A percentile compares a stretch with the other conserved stretches of the same genome.
Conservation (phyloP, 495 filamentous ascomycete genomes). For the Daldinia vernicosa region DNA sequence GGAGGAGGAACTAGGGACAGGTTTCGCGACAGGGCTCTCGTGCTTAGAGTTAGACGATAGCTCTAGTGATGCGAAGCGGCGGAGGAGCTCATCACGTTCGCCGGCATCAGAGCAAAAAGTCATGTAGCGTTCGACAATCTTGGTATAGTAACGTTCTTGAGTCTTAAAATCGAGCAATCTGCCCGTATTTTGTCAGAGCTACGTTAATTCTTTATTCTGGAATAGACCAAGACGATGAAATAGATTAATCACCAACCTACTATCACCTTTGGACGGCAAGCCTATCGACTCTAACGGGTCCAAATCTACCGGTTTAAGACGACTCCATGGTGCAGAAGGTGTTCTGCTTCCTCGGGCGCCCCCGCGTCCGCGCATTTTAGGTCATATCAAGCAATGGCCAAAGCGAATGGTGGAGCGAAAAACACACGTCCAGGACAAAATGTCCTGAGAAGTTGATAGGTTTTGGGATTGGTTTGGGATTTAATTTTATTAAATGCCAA, state of each 20-base stretch:
- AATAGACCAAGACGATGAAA: neutral
- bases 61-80: conserved; percentile 74
- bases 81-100: conserved; percentile 72
- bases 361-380: conserved; percentile 50
- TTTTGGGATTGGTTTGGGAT: neutral
- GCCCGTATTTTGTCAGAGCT: neutral
- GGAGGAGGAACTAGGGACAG: conserved; percentile 10
- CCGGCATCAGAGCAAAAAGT: conserved; percentile 78
- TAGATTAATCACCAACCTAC: conserved; percentile 56
- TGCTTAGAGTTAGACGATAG: conserved; percentile 43
- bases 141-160: conserved; percentile 85
- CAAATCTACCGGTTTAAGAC: conserved; percentile 72
- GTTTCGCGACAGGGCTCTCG: conserved; percentile 26
- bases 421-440: neutral
- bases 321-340: conserved; percentile 67
- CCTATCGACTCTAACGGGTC: conserved; percentile 83
- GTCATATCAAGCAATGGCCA: conserved; percentile 42
- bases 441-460: neutral
- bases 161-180: conserved; percentile 79
- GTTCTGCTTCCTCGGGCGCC: conserved; percentile 54
- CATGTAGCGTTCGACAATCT: conserved; percentile 86
- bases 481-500: too few species aligned
- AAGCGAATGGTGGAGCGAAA: neutral
- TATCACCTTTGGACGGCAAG: conserved; percentile 89
- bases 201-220: neutral